These are phyloP conservation scores for Penicillium frequentans DNA, from an alignment of 2,329 filamentous ascomycete species.

Conservation along the genomic window DNA sequence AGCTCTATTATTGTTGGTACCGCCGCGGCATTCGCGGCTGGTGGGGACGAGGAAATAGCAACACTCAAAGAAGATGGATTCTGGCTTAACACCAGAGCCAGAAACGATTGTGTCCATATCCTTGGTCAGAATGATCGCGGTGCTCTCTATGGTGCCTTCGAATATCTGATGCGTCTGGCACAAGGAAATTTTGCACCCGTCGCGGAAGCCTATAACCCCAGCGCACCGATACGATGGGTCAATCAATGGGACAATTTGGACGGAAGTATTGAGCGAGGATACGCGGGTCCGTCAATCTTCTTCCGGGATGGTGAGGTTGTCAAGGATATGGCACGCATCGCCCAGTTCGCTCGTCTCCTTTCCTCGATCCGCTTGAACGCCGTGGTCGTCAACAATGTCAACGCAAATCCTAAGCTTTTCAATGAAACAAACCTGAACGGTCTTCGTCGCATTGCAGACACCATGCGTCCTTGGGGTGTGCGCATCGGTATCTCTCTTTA, in stretches of 20 bases:
- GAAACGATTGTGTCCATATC: slow-evolving; percentile 52
- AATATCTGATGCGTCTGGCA: slow-evolving; percentile 66
- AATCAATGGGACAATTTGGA: slow-evolving; percentile 75
- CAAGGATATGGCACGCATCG: slow-evolving; percentile 60
- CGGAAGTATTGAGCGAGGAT: slow-evolving; percentile 66
- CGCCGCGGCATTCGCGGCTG: background rate
- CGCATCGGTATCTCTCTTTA: slow-evolving; percentile 66
- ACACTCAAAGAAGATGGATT: slow-evolving; percentile 46
- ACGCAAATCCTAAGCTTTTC: slow-evolving; percentile 62
- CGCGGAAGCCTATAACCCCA: slow-evolving; percentile 55
- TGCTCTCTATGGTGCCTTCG: slow-evolving; percentile 67
- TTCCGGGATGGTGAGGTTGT: slow-evolving; percentile 58
- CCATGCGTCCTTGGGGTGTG: slow-evolving; percentile 67
- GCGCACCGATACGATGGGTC: slow-evolving; percentile 65
- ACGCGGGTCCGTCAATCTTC: slow-evolving; percentile 68
- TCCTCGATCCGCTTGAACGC: slow-evolving; percentile 68
- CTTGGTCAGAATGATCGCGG: slow-evolving; percentile 58
- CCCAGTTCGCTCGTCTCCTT: slow-evolving; percentile 65
- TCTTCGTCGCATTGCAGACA: slow-evolving; percentile 62
- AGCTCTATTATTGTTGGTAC: background rate
- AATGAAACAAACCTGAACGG: slow-evolving; percentile 60
- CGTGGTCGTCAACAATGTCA: slow-evolving; percentile 70
- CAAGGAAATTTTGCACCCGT: slow-evolving; percentile 56
- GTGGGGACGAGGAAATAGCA: background rate
- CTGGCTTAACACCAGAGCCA: slow-evolving; percentile 51